Evolutionary conservation across 2,329 filamentous ascomycete species (phyloP).

Genomic region (Penicillium fuscoglaucum): DNA sequence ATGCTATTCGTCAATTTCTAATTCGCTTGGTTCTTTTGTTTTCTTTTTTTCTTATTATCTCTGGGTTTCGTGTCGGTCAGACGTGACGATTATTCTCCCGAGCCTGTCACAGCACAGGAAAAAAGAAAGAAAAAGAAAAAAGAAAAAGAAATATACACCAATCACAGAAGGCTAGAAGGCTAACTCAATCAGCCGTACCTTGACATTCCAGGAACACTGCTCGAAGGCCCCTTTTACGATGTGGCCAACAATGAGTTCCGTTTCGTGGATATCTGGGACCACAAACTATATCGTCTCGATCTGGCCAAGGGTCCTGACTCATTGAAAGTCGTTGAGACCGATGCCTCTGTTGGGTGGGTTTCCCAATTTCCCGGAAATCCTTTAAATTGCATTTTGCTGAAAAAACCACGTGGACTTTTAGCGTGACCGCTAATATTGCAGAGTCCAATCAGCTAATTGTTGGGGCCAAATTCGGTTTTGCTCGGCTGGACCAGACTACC

Average conservation of each 20-base stretch:
- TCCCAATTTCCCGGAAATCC: background rate
- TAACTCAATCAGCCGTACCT: slow-evolving; percentile 39
- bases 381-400: slow-evolving; percentile 5
- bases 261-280: slow-evolving; percentile 71
- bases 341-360: slow-evolving; percentile 54
- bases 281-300: slow-evolving; percentile 70
- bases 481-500: slow-evolving; percentile 68
- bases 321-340: slow-evolving; percentile 57
- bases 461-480: slow-evolving; percentile 78
- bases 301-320: slow-evolving; percentile 64
- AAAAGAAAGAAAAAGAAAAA: background rate
- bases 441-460: slow-evolving; percentile 66
- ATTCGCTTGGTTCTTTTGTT: slow-evolving; percentile 11
- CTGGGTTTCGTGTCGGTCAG: slow-evolving; percentile 21
- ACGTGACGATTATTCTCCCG: slow-evolving; percentile 1
- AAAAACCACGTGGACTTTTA: slow-evolving; percentile 30
- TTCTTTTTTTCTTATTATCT: background rate
- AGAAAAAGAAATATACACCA: slow-evolving; percentile 9
- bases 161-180: slow-evolving; percentile 13
- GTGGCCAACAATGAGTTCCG: slow-evolving; percentile 43
- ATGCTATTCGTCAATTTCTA: slow-evolving; percentile 8
- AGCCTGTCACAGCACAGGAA: slow-evolving; percentile 4
- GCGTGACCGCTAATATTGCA: slow-evolving; percentile 77
- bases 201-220: slow-evolving; percentile 39
- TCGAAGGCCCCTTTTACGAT: slow-evolving; percentile 45